Conservation (phyloP, 2,329 filamentous ascomycete species). For the Xylaria sp. region DNA sequence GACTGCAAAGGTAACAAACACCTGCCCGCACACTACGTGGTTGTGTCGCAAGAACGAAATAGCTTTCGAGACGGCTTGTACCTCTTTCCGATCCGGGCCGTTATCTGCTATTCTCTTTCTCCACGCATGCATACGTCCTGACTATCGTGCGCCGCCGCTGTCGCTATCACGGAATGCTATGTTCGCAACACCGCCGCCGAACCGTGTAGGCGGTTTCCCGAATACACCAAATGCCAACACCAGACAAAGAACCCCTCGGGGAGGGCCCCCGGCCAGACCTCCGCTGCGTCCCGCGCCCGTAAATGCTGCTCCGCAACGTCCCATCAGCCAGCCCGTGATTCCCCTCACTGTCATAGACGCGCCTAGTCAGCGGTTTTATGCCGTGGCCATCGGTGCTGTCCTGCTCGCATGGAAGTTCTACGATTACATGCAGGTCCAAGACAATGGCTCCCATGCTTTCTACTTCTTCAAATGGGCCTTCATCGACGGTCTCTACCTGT, state of each 20-base stretch:
- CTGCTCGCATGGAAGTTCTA: slow-evolving; percentile 86
- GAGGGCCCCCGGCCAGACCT: slow-evolving; percentile 14
- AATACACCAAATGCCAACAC: slow-evolving; percentile 70
- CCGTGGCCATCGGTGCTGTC: slow-evolving; percentile 78
- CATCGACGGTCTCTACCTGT: slow-evolving; percentile 87
- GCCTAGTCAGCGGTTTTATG: slow-evolving; percentile 89
- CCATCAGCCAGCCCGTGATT: slow-evolving; percentile 72
- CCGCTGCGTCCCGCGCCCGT: slow-evolving; percentile 61
- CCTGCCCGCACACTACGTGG: background rate
- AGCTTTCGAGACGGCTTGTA: background rate
- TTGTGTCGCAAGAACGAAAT: background rate
- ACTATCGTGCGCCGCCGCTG: slow-evolving; percentile 38
- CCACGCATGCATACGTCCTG: slow-evolving; percentile 1
- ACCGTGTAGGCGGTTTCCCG: slow-evolving; percentile 84
- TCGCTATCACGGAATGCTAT: slow-evolving; percentile 71
- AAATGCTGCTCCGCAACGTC: slow-evolving; percentile 45
- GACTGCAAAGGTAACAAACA: slow-evolving; percentile 2
- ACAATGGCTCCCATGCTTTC: slow-evolving; percentile 87
- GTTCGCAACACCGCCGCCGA: slow-evolving; percentile 79
- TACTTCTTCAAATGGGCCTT: slow-evolving; percentile 93
- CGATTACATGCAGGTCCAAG: slow-evolving; percentile 81
- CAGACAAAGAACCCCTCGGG: slow-evolving; percentile 47
- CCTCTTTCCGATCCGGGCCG: background rate
- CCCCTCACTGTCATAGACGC: slow-evolving; percentile 85
- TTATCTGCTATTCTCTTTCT: slow-evolving; percentile 1